Base-by-base conservation (phyloP, 495 filamentous ascomycete species). In the Thozetella sp. region DNA sequence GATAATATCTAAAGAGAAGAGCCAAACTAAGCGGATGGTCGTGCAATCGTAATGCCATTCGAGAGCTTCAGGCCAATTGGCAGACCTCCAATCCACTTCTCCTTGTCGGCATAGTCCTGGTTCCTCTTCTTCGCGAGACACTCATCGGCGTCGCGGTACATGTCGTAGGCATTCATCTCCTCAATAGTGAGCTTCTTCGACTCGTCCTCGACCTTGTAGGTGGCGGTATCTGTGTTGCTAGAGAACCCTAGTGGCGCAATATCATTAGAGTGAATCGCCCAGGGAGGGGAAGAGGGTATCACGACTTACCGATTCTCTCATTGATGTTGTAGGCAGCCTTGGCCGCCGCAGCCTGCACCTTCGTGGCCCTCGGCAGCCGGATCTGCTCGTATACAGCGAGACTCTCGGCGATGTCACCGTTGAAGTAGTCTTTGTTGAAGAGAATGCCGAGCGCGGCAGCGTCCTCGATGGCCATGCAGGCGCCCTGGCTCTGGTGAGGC, bases 141-240 rank as follows among this genome's bases (percentile, higher is more conserved):
- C 60, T 78, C 72, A 25, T 80, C 76, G n/a, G 80, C 56, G 56
- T 82, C 75, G 24, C 64, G 65, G 60, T 77, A 71, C 80, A 83
- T 81, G 58, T 83, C 76, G 57, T 82, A 83, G 25, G 66, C 67
- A 51, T 82, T 82, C 78, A 82, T 82, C 54, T 82, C 79, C 57
- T 81, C 78, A 26, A 81, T 80, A 0, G 79, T 82, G 4, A 82
- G 57, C 24, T 76, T 75, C 56, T 77, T 72, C 54, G 76, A 73
- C 57, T 75, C 66, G 51, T 80, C 73, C 51, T 76, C 73, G 2
- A 81, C 78, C 51, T 71, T 75, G 61, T 82, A 81, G 9, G 66
- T 74, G 3, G 73, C 54, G 24, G 58, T 79, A 24, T 72, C 52
- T 19, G 71, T 80, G 56, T 81, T 81, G 26, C 65, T 67, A 2